Evolutionary conservation across 176 grass and related monocot species (phyloP).

Genomic region (Elaeis guineensis): DNA sequence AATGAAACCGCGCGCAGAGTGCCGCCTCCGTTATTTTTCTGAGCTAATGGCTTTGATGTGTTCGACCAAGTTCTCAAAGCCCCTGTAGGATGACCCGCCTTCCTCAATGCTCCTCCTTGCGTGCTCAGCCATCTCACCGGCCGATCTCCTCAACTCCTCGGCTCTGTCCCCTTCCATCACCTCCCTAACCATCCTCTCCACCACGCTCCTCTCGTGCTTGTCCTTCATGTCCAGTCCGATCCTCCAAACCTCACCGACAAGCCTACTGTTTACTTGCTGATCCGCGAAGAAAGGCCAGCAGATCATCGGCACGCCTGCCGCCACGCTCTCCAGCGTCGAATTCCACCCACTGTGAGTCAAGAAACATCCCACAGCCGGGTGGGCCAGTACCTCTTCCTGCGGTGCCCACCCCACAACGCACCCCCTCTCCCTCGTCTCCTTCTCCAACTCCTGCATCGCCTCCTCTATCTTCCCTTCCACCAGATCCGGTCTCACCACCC

Average conservation of each 20-base stretch:
- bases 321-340: constrained; percentile 1
- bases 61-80: no score
- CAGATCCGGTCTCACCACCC: not conserved
- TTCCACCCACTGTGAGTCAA: constrained; percentile 11
- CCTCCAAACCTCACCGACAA: not conserved
- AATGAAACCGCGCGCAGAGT: no score
- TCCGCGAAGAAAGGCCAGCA: constrained; percentile 2
- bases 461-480: not conserved
- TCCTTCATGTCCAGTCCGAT: constrained; percentile 4
- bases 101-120: no score
- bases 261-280: not conserved
- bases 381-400: not conserved
- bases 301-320: constrained; percentile 5
- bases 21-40: no score
- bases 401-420: not conserved
- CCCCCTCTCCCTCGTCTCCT: not conserved
- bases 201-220: not conserved
- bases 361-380: constrained; percentile 1
- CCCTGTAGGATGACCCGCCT: no score
- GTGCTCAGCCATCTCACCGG: no score
- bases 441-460: not conserved
- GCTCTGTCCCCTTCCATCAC: not conserved
- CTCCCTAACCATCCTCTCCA: not conserved
- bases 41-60: no score
- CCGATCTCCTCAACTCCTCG: not conserved